Conservation (phyloP, 2,329 filamentous ascomycete genomes). For the Calycina herbarum region DNA sequence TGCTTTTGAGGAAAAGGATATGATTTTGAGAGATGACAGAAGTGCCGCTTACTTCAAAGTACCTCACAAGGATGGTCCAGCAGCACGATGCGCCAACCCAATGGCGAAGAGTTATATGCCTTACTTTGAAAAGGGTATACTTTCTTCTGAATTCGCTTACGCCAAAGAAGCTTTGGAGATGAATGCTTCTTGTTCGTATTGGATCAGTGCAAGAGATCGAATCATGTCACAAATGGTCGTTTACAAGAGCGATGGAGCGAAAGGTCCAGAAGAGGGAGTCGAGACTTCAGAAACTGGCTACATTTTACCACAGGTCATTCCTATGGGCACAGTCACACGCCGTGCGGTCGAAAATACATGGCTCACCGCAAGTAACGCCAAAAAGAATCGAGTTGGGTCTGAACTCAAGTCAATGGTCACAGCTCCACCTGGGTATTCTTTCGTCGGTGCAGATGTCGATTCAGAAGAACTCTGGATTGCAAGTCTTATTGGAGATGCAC, state of each 20-base stretch:
- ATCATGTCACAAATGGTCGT: slow-evolving; percentile 97
- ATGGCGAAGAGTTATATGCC: slow-evolving; percentile 87
- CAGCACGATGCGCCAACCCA: slow-evolving; percentile 79
- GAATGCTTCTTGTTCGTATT: slow-evolving; percentile 98
- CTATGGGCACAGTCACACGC: slow-evolving; percentile 96
- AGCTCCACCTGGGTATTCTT: slow-evolving; percentile 85
- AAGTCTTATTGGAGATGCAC: slow-evolving; percentile 88
- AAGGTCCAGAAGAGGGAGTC: slow-evolving; percentile 21
- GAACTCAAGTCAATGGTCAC: slow-evolving; percentile 97
- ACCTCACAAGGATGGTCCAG: slow-evolving; percentile 92
- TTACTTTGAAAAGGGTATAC: slow-evolving; percentile 86
- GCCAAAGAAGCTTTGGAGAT: slow-evolving; percentile 96
- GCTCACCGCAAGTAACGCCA: slow-evolving; percentile 97
- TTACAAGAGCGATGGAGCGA: slow-evolving; percentile 65
- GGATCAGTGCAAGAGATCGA: slow-evolving; percentile 92
- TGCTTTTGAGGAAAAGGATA: slow-evolving; percentile 72
- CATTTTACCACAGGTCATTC: slow-evolving; percentile 92
- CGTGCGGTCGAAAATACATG: slow-evolving; percentile 96
- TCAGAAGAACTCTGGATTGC: slow-evolving; percentile 98
- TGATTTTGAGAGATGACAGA: slow-evolving; percentile 63
- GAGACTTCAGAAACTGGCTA: slow-evolving; percentile 58
- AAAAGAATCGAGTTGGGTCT: slow-evolving; percentile 91
- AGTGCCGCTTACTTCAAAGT: slow-evolving; percentile 81
- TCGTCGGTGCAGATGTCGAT: slow-evolving; percentile 96
- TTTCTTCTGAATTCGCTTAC: slow-evolving; percentile 85